These are phyloP conservation scores for Gaultheria prostrata DNA, from an alignment of 148 eudicot genomes.

Conservation along the genomic window DNA sequence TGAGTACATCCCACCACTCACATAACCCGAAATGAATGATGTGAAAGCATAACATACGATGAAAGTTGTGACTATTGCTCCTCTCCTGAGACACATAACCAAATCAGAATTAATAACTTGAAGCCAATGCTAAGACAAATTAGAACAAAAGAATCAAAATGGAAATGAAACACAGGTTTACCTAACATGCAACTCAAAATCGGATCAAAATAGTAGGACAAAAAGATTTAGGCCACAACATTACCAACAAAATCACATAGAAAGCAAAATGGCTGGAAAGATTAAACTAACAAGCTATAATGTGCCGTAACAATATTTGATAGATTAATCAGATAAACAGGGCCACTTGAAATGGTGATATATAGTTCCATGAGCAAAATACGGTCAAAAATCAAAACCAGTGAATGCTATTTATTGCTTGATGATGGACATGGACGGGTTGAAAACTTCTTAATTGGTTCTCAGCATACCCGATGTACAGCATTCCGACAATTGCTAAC, in stretches of 20 bases:
- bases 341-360: background rate
- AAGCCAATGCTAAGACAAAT: slow-evolving; percentile 12
- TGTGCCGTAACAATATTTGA: background rate
- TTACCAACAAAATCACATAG: background rate
- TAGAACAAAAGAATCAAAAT: background rate
- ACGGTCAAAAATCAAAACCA: background rate
- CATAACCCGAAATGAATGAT: slow-evolving; percentile 80
- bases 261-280: background rate
- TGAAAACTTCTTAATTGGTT: slow-evolving; percentile 1
- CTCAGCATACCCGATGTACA: slow-evolving; percentile 67
- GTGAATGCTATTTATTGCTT: background rate
- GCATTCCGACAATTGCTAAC: slow-evolving; percentile 81
- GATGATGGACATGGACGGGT: background rate
- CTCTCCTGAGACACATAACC: slow-evolving; percentile 58
- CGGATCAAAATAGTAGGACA: background rate
- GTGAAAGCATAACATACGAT: slow-evolving; percentile 84
- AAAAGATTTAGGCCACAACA: background rate
- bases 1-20: slow-evolving; percentile 90
- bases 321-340: background rate
- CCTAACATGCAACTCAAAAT: background rate
- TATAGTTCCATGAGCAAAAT: background rate
- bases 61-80: slow-evolving; percentile 83
- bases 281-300: background rate
- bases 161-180: background rate
- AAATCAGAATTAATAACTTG: slow-evolving; percentile 11